These are phyloP conservation scores for Ceratocystis alfenasii DNA, from an alignment of 2,329 filamentous ascomycete species.

Conservation along the genomic window DNA sequence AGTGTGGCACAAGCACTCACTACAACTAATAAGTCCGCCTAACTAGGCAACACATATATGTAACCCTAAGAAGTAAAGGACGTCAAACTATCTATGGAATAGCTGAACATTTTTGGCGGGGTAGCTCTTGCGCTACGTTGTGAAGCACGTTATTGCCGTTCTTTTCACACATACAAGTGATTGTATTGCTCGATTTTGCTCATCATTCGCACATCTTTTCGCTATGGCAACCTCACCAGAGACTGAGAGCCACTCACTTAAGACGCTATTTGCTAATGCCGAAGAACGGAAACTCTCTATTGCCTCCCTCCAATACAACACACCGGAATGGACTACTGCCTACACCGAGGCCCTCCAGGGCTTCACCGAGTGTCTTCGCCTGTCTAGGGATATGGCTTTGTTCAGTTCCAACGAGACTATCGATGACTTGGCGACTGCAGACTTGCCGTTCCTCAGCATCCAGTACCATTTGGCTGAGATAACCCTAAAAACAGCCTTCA, in stretches of 20 bases:
- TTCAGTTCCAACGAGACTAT: slow-evolving; percentile 85
- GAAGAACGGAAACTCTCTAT: slow-evolving; percentile 44
- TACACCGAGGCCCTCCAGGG: slow-evolving; percentile 54
- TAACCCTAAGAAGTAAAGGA: not conserved
- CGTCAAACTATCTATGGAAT: not conserved
- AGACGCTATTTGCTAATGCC: slow-evolving; percentile 39
- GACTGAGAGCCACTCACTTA: slow-evolving; percentile 40
- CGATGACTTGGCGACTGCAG: slow-evolving; percentile 75
- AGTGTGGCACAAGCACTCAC: not conserved
- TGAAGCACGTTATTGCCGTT: not conserved
- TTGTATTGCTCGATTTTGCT: not conserved
- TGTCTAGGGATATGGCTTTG: slow-evolving; percentile 59
- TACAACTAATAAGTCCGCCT: not conserved
- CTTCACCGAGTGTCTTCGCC: slow-evolving; percentile 60
- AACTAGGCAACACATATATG: not conserved
- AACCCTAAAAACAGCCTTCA: slow-evolving; percentile 51
- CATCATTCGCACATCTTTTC: not conserved
- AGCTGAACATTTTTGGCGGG: slow-evolving; percentile 16
- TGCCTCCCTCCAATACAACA: slow-evolving; percentile 52
- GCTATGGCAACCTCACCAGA: slow-evolving; percentile 22
- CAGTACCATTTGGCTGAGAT: slow-evolving; percentile 72
- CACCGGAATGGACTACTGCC: slow-evolving; percentile 53
- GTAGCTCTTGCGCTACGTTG: slow-evolving; percentile 2
- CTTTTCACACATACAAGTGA: not conserved
- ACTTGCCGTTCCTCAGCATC: slow-evolving; percentile 74